Base-by-base conservation (phyloP, 1,284 basidiomycete species). In the Irpex sp. region DNA sequence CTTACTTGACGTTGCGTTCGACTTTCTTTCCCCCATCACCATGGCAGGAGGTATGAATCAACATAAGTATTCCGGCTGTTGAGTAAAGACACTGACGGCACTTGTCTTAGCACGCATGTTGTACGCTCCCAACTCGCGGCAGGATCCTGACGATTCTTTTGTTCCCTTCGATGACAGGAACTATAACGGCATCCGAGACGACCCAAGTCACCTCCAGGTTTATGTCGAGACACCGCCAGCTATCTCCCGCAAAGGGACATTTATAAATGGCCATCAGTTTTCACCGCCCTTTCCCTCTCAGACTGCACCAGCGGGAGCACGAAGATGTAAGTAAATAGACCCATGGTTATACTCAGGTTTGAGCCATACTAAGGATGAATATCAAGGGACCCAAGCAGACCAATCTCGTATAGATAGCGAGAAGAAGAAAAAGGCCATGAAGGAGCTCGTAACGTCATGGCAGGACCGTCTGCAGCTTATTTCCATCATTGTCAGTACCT, bases 361-460 rank as follows among this genome's bases (percentile, higher is more conserved):
- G 2, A 37, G 7, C 26, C 13, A 17, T 31, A 9, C 21, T 34
- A 34, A 34, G 31, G 61, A n/a, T 31, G 48, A 15, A 13, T 26
- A 44, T 54, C 26, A 52, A 66, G 65, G 65, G 65, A 68, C 63
- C n/a, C 67, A 68, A 44, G 59, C 64, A 21, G 67, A 68, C 37
- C 67, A 68, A 36, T 47, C 64, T 31, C 48, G 59, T 21, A 11
- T 44, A 34, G 67, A 68, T 37, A 59, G 47, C n/a, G 66, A 71
- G 48, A 62, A 67, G 6, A 63, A 67, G 62, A 70, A 67, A 56
- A 70, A 73, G 54, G 69, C 69, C 8, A 63, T 72, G 58, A 65
- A 70, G 34, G 64, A 74, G 3, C 62, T 74, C n/a, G 69, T 73
- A 1, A 69, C 70, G 9, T 67, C 74, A 11, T 76, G 75, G 75